Evolutionary conservation across 1,139 yeast species (phyloP), one percentile per base, ranked within the genome.

Genomic region (Yamadazyma conglobata): DNA sequence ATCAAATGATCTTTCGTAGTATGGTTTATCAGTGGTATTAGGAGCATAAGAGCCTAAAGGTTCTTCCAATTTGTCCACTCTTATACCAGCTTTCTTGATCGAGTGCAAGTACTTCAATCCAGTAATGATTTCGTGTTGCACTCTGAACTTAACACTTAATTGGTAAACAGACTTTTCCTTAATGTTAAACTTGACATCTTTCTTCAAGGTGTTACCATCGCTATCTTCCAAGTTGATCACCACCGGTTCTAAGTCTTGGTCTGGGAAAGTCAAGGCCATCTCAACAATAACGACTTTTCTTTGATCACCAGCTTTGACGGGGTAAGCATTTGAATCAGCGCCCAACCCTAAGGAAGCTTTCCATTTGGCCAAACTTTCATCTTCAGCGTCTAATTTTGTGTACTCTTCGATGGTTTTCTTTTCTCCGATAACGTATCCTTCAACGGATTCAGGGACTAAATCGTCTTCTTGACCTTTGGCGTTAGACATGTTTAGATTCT

Each of bases 11-110:
- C 79, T 85, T 52, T 80, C 91, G 56, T 89, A 88, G 49, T 56
- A 80, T 7, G 95, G 95, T 52, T 81, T 86, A 27, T 77, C 86
- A 36, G 64, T 66, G n/a, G 96, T 86, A 56, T 76, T 84, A 45
- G 96, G 96, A 10, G 95, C 91, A 53, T 81, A 88, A 5, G 93
- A 80, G 2, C 96, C 96, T 53, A 86, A 68, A 29, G 93, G 93
- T 56, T 87, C 95, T 46, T 86, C 94, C 30, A 80, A 63, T 57
- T 82, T 85, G 52, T 87, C 95, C 27, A 88, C 88, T 22, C 91
- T 74, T 41, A 89, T 82, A 21, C 95, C 96, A 3, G 88, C 78
- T 51, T 89, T 84, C 58, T 86, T 87, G 37, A 88, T 83, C 22
- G 77, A 77, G 56, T 87, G 96, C 44, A 85, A 73, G 57, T 88